Evolutionary conservation across 208 protist genomes (phyloP).

Genomic region (Crithidia mellificae): DNA sequence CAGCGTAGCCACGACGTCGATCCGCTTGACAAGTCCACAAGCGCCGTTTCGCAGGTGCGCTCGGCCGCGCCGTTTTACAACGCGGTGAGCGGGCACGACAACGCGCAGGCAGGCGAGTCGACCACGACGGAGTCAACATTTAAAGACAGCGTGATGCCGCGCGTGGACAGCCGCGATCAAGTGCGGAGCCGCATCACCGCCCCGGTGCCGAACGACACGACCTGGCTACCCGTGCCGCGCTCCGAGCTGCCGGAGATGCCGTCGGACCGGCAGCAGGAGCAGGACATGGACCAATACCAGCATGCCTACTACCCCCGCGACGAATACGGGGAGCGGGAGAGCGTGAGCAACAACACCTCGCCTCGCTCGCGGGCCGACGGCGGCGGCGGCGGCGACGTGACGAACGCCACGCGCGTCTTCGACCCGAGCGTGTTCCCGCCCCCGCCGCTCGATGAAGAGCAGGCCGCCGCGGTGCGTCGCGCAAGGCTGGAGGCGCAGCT

Average conservation of each 20-base stretch:
- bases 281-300: slow-evolving; percentile 2
- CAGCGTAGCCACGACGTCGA: not conserved
- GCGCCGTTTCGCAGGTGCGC: slow-evolving; percentile 2
- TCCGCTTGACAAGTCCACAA: not conserved
- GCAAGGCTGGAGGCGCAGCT: slow-evolving; percentile 6
- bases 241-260: slow-evolving; percentile 12
- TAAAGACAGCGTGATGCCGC: slow-evolving; percentile 17
- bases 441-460: slow-evolving; percentile 10
- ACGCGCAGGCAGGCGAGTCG: not conserved
- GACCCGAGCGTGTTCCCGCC: slow-evolving; percentile 20
- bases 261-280: not conserved
- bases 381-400: slow-evolving; percentile 12
- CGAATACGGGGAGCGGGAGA: slow-evolving; percentile 4
- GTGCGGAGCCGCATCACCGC: not conserved
- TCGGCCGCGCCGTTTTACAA: slow-evolving; percentile 7
- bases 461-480: slow-evolving; percentile 9
- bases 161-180: slow-evolving; percentile 6
- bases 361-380: slow-evolving; percentile 1
- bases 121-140: not conserved
- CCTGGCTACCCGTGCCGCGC: slow-evolving; percentile 17
- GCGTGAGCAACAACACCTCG: not conserved
- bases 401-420: slow-evolving; percentile 31
- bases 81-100: not conserved
- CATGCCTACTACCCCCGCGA: not conserved
- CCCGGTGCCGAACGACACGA: slow-evolving; percentile 1